Conservation (phyloP, 768 basidiomycete genomes). For the Pleurotus cornucopiae region DNA sequence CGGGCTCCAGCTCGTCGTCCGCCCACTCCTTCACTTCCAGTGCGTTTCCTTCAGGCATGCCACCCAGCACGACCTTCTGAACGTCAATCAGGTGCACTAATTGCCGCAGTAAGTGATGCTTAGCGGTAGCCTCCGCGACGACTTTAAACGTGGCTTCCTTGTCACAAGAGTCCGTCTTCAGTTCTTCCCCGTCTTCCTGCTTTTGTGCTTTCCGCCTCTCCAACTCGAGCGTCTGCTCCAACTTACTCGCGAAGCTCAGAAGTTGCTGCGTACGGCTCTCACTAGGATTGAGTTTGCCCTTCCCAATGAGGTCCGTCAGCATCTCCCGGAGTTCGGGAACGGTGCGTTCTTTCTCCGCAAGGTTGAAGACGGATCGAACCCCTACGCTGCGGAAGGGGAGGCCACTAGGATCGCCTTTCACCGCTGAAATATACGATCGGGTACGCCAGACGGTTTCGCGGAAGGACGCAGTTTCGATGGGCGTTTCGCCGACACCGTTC, state of each 20-base stretch:
- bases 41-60: constrained; percentile 14
- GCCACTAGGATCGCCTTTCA: not conserved
- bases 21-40: constrained; percentile 6
- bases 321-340: constrained; percentile 20
- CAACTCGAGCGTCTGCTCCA: constrained; percentile 22
- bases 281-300: constrained; percentile 20
- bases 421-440: not conserved
- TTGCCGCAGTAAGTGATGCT: constrained; percentile 16
- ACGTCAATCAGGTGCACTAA: constrained; percentile 34
- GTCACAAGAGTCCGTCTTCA: constrained; percentile 11
- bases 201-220: constrained; percentile 15
- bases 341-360: constrained; percentile 15
- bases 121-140: constrained; percentile 15
- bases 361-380: not conserved
- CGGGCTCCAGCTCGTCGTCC: constrained; percentile 14
- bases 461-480: constrained; percentile 31
- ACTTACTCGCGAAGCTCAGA: constrained; percentile 20
- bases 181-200: constrained; percentile 6
- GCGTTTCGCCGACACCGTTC: constrained; percentile 44
- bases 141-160: constrained; percentile 15
- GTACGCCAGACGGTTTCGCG: constrained; percentile 23
- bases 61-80: constrained; percentile 28
- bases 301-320: constrained; percentile 17
- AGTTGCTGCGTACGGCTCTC: constrained; percentile 19
- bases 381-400: not conserved